These are phyloP conservation scores for Candida mattraensis DNA, from an alignment of 805 yeast genomes.

Conservation along the genomic window DNA sequence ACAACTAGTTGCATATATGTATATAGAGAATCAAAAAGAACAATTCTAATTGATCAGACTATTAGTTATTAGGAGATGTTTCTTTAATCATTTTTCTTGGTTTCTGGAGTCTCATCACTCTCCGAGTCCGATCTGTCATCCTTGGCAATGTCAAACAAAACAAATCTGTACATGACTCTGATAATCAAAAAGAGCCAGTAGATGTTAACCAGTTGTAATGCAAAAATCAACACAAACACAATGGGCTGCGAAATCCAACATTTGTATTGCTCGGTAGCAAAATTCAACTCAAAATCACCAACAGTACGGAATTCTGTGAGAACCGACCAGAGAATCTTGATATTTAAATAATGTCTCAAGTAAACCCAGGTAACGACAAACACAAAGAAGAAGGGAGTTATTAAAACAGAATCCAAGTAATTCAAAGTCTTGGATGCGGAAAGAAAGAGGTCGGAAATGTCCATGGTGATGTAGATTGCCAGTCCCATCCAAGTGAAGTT, in stretches of 20 bases:
- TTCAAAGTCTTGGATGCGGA: slow-evolving; percentile 83
- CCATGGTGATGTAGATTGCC: slow-evolving; percentile 92
- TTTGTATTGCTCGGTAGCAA: slow-evolving; percentile 90
- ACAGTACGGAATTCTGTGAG: slow-evolving; percentile 83
- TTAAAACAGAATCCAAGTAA: slow-evolving; percentile 68
- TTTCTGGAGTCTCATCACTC: slow-evolving; percentile 47
- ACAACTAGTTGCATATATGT: too few species aligned
- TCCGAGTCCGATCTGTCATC: slow-evolving; percentile 92
- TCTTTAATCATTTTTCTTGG: slow-evolving; percentile 21
- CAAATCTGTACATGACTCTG: slow-evolving; percentile 70
- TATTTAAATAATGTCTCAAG: slow-evolving; percentile 81
- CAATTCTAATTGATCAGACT: background rate
- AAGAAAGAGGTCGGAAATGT: slow-evolving; percentile 85
- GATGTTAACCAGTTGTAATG: slow-evolving; percentile 79
- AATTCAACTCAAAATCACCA: slow-evolving; percentile 79
- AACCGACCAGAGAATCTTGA: slow-evolving; percentile 79
- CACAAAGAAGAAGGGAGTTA: slow-evolving; percentile 63
- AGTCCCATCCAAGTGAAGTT: slow-evolving; percentile 97
- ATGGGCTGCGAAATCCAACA: slow-evolving; percentile 95
- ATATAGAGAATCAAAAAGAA: too few species aligned
- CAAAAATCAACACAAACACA: slow-evolving; percentile 72
- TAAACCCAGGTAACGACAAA: slow-evolving; percentile 82
- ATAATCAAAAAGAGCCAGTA: slow-evolving; percentile 87
- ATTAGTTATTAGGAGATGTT: background rate
- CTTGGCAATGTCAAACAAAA: slow-evolving; percentile 56